Percentiles rank a stretch among this genome's conserved stretches.
These are phyloP conservation scores for Lachnellula hyalina DNA, from an alignment of 2,329 filamentous ascomycete species.

Conservation along the genomic window DNA sequence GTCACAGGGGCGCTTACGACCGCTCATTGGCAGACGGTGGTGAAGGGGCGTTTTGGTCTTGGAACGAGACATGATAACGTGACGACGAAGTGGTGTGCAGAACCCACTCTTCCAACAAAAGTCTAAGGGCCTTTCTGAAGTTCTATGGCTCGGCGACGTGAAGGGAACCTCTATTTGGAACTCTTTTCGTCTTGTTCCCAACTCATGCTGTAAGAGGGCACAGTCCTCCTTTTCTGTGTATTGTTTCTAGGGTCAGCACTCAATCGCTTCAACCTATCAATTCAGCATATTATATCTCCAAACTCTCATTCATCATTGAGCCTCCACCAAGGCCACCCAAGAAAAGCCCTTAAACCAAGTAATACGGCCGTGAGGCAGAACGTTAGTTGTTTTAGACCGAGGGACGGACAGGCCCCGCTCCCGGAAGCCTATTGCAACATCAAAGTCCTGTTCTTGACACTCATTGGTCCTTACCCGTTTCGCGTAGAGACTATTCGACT, in stretches of 20 bases:
- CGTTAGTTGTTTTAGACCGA: neutral
- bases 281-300: slow-evolving; percentile 8
- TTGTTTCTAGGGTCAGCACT: slow-evolving; percentile 16
- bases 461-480: slow-evolving; percentile 22
- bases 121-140: neutral
- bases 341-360: neutral
- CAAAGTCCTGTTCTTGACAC: slow-evolving; percentile 10
- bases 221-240: slow-evolving; percentile 6
- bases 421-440: slow-evolving; percentile 20
- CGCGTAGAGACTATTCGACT: slow-evolving; percentile 1
- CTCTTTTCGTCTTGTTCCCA: neutral
- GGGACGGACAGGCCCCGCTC: slow-evolving; percentile 1
- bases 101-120: slow-evolving; percentile 10
- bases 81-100: slow-evolving; percentile 25
- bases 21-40: slow-evolving; percentile 21
- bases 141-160: neutral
- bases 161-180: neutral
- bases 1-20: slow-evolving; percentile 18
- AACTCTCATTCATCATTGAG: slow-evolving; percentile 15
- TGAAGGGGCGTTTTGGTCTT: slow-evolving; percentile 14
- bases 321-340: neutral
- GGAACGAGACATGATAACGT: slow-evolving; percentile 26
- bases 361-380: neutral
- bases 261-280: slow-evolving; percentile 22
- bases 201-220: slow-evolving; percentile 4